Base-by-base conservation (phyloP, 352 stramenopile genomes). In the Aphanomyces stellatus region DNA sequence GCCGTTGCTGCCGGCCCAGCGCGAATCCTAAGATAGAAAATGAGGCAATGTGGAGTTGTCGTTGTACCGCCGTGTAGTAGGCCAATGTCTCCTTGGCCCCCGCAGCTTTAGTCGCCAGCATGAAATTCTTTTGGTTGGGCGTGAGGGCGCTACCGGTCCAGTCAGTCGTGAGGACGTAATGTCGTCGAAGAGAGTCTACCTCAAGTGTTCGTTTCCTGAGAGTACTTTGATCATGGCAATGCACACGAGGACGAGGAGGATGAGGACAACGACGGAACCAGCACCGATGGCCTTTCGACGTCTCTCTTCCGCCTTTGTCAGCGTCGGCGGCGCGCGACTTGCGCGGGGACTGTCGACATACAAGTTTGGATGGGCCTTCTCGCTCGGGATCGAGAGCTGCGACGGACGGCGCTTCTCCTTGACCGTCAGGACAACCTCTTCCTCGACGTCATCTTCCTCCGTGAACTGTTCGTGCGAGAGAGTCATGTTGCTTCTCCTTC, bases 71-170 rank as follows among this genome's bases (percentile, higher is more conserved):
- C 0, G 85, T 88, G 72, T 90, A 93, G 61, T 88, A 81, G 62
- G 91, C 80, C 11, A 91, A 74, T 31, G 73, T 90, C 51, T 88
- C 83, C 33, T 78, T 78, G 15, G 82, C 86, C 4, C 81, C 85
- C 40, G 72, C 75, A 4, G 82, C 73, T 0, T 81, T 84, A 28
- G 81, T 91, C 15, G 82, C 80, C 17, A 78, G 76, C 72, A 93
- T 90, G 51, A 93, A 89, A 15, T 84, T 84, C 35, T 88, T 81
- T 59, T 91, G 81, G 27, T 84, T 90, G 13, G 82, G 80, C 6
- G 82, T 82, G 1, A 88, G 72, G 1, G 82, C 85, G 46, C 85
- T 90, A 71, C 6, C 24, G 42, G 27, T 34, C 13, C n/a, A 33
- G n/a, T 57, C 34, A 72, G 25, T 46, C 24, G 40, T 65, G 53